Conservation (phyloP, 306 rosid genomes). For the Pyrus bretschneideri region DNA sequence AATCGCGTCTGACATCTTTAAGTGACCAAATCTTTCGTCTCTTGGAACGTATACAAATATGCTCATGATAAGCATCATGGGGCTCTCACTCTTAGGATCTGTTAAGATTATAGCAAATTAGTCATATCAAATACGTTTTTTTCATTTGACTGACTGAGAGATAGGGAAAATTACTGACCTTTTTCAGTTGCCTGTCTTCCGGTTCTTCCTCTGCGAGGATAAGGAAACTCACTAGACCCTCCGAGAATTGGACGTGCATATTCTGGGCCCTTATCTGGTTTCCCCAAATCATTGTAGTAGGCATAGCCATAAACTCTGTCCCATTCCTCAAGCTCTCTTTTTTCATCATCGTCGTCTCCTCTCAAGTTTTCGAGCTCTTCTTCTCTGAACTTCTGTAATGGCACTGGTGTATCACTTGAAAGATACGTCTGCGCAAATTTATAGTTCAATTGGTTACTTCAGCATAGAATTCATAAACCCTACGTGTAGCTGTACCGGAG, state of each 20-base stretch:
- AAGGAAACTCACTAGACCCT: slow-evolving; percentile 52
- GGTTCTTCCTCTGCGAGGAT: slow-evolving; percentile 76
- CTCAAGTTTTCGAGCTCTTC: slow-evolving; percentile 49
- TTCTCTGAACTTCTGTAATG: slow-evolving; percentile 41
- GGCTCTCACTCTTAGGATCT: slow-evolving; percentile 58
- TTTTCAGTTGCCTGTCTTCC: slow-evolving; percentile 43
- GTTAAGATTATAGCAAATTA: background rate
- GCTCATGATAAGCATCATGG: slow-evolving; percentile 32
- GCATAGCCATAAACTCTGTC: slow-evolving; percentile 74
- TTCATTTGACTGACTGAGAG: background rate
- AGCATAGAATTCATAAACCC: background rate
- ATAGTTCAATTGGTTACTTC: slow-evolving; percentile 6
- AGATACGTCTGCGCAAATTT: slow-evolving; percentile 43
- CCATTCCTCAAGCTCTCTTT: slow-evolving; percentile 53
- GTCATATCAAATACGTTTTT: background rate
- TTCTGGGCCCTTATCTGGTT: slow-evolving; percentile 26
- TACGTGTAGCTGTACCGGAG: background rate
- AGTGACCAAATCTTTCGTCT: slow-evolving; percentile 79
- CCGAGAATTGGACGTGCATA: slow-evolving; percentile 63
- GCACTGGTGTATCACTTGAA: slow-evolving; percentile 54
- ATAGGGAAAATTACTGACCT: slow-evolving; percentile 24
- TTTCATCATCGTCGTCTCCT: slow-evolving; percentile 44
- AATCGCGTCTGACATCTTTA: slow-evolving; percentile 73
- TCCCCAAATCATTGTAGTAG: slow-evolving; percentile 60
- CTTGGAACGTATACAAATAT: slow-evolving; percentile 73